These are phyloP conservation scores for Aegilops bicornis DNA, from an alignment of 176 grass and related monocot genomes.

Conservation along the genomic window DNA sequence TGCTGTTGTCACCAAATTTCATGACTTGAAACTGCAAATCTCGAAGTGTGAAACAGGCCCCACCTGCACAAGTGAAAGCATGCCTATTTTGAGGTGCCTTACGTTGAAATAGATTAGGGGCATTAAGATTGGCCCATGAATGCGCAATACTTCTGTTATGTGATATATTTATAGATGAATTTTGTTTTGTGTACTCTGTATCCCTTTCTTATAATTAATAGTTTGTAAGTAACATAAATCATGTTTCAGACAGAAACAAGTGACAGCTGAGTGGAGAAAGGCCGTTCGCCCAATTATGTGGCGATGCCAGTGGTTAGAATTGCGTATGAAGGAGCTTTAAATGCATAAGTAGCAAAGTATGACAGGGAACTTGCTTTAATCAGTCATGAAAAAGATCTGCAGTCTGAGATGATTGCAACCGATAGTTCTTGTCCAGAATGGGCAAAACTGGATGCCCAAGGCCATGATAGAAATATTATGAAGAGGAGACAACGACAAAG, in stretches of 20 bases:
- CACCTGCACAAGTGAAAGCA: not conserved
- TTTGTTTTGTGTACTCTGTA: not conserved
- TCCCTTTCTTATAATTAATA: not conserved
- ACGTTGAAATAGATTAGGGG: not conserved
- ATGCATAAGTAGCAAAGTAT: conserved; percentile 78
- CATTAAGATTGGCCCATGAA: conserved; percentile 1
- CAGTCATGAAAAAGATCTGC: conserved; percentile 67
- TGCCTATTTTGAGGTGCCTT: not conserved
- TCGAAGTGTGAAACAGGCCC: not conserved
- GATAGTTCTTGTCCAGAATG: conserved; percentile 51
- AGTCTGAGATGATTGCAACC: conserved; percentile 58
- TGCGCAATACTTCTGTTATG: not conserved
- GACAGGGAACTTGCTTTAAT: conserved; percentile 69
- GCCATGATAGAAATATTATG: conserved; percentile 51
- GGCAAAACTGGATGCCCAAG: conserved; percentile 32
- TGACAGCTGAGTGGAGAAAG: conserved; percentile 65
- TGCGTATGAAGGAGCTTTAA: conserved; percentile 72
- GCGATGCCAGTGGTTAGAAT: conserved; percentile 75
- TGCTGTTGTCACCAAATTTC: not conserved
- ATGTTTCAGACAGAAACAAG: conserved; percentile 66
- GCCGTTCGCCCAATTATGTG: conserved; percentile 58
- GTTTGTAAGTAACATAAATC: not conserved
- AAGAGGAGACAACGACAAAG: conserved; percentile 67
- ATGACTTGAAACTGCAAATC: not conserved
- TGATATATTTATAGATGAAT: not conserved